phyloP scores from a whole-genome alignment of 2,329 filamentous ascomycete species.

The Aspergillus puulaauensis region DNA sequence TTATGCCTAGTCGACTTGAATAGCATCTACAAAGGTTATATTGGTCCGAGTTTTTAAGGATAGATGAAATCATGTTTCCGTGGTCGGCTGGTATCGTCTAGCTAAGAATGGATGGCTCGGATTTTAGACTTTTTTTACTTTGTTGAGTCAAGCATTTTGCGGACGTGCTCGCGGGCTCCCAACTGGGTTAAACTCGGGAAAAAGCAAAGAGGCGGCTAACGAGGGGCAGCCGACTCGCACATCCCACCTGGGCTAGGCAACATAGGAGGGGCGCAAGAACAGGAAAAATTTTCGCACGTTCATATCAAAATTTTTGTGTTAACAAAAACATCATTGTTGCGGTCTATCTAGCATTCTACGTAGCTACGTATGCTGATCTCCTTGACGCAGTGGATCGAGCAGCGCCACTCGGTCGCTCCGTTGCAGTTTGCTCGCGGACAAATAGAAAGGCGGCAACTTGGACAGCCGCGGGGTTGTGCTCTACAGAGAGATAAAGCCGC shows the following conservation, averaged over 20 bases:
- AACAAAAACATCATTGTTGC: constrained; percentile 3
- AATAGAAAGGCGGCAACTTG: constrained; percentile 15
- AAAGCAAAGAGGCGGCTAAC: constrained; percentile 3
- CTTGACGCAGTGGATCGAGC: constrained; percentile 18
- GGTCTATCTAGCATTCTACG: constrained; percentile 3
- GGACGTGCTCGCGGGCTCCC: not conserved
- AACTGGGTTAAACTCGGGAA: constrained; percentile 3
- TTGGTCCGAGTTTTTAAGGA: not conserved
- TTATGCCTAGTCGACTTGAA: not conserved
- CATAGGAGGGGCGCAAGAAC: constrained; percentile 7
- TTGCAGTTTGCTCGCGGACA: constrained; percentile 13
- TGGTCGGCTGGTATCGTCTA: not conserved
- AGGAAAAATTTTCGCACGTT: constrained; percentile 6
- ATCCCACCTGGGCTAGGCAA: constrained; percentile 10
- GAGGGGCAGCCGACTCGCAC: constrained; percentile 11
- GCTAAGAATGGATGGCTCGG: not conserved
- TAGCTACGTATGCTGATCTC: constrained; percentile 12
- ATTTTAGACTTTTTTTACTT: constrained; percentile 3
- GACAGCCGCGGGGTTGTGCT: constrained; percentile 24
- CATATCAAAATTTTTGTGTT: constrained; percentile 2
- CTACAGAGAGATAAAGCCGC: constrained; percentile 19
- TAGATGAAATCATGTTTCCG: not conserved
- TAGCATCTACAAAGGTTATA: not conserved
- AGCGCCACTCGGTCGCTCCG: constrained; percentile 22
- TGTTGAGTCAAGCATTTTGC: not conserved